Percentiles rank a stretch among this genome's conserved stretches.
These are phyloP conservation scores for Corchorus capsularis DNA, from an alignment of 345 rosid species.

Conservation along the genomic window DNA sequence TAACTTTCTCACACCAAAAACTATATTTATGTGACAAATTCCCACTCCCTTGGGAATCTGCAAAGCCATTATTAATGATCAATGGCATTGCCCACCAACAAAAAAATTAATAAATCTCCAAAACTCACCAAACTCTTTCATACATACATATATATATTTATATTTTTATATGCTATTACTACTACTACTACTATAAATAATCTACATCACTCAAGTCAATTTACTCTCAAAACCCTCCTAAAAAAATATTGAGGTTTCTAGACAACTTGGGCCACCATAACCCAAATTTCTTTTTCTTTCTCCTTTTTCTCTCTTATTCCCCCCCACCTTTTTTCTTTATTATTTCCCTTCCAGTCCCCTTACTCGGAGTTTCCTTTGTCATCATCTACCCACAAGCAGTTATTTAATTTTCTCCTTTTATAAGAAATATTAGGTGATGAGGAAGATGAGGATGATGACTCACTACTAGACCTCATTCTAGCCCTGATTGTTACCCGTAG, in stretches of 20 bases:
- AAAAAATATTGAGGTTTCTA: slow-evolving; percentile 53
- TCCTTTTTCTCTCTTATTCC: not conserved
- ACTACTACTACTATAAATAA: slow-evolving; percentile 4
- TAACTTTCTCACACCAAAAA: slow-evolving; percentile 34
- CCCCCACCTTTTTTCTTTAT: not conserved
- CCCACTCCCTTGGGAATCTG: slow-evolving; percentile 94
- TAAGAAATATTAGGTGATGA: slow-evolving; percentile 35
- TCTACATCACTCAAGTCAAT: slow-evolving; percentile 46
- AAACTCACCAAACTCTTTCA: slow-evolving; percentile 47
- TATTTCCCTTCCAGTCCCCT: slow-evolving; percentile 24
- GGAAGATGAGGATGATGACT: slow-evolving; percentile 59
- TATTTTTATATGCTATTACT: not conserved
- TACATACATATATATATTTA: slow-evolving; percentile 25
- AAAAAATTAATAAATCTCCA: slow-evolving; percentile 36
- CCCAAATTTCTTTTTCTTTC: slow-evolving; percentile 10
- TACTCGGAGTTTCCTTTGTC: slow-evolving; percentile 59
- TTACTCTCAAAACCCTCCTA: slow-evolving; percentile 35
- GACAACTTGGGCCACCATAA: slow-evolving; percentile 34
- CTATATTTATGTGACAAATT: slow-evolving; percentile 24
- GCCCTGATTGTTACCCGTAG: slow-evolving; percentile 67
- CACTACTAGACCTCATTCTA: slow-evolving; percentile 56
- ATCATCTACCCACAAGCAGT: slow-evolving; percentile 63
- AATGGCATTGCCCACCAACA: slow-evolving; percentile 56
- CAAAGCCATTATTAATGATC: slow-evolving; percentile 41
- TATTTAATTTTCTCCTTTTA: slow-evolving; percentile 76